Conservation (phyloP, 2,329 filamentous ascomycete genomes). For the Mycosphaerella sp. region DNA sequence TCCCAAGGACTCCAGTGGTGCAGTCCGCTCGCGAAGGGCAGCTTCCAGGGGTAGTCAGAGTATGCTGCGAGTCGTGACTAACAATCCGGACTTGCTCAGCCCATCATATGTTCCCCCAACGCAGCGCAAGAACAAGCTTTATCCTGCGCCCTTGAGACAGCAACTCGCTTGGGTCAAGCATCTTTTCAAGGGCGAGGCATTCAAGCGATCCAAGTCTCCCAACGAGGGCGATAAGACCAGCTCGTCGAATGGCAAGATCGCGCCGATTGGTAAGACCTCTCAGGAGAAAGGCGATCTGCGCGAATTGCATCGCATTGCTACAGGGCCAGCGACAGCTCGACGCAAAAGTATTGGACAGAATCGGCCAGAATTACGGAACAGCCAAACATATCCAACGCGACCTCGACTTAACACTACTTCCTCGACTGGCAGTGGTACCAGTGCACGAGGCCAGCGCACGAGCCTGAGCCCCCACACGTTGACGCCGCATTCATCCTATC, state of each 20-base stretch:
- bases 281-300: slow-evolving; percentile 21
- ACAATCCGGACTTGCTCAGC: slow-evolving; percentile 56
- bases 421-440: slow-evolving; percentile 31
- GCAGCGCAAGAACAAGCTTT: slow-evolving; percentile 47
- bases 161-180: slow-evolving; percentile 64
- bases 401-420: slow-evolving; percentile 41
- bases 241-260: slow-evolving; percentile 17
- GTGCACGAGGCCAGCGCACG: slow-evolving; percentile 34
- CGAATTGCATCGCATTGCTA: slow-evolving; percentile 36
- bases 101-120: slow-evolving; percentile 43
- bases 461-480: slow-evolving; percentile 70
- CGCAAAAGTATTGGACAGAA: slow-evolving; percentile 29
- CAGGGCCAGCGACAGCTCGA: slow-evolving; percentile 31
- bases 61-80: slow-evolving; percentile 77
- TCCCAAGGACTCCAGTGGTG: slow-evolving; percentile 66
- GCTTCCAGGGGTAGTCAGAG: slow-evolving; percentile 55
- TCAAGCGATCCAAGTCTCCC: slow-evolving; percentile 57
- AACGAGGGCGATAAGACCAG: slow-evolving; percentile 23
- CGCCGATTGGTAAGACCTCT: slow-evolving; percentile 16
- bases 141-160: slow-evolving; percentile 58
- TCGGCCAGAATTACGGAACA: slow-evolving; percentile 36
- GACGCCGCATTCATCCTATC: slow-evolving; percentile 79
- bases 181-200: slow-evolving; percentile 61
- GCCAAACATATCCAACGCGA: slow-evolving; percentile 37
- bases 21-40: slow-evolving; percentile 50